Evolutionary conservation across 345 rosid genomes (phyloP).

Genomic region (Citropsis articulata): DNA sequence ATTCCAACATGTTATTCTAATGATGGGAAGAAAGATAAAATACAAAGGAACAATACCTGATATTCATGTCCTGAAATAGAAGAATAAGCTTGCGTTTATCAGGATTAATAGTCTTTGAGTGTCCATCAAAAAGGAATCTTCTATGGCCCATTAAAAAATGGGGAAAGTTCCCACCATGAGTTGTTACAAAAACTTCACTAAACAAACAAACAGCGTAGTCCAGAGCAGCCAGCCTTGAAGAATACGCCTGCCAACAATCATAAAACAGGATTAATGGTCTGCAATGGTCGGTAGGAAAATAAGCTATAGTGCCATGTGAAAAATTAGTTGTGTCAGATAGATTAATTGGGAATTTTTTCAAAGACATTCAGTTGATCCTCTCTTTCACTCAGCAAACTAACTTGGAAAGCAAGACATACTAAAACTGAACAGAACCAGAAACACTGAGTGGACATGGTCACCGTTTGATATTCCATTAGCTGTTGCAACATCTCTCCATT

Average conservation of each 20-base stretch:
- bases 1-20: background rate
- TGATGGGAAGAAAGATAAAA: background rate
- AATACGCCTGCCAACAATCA: constrained; percentile 54
- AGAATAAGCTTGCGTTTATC: constrained; percentile 79
- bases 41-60: constrained; percentile 47
- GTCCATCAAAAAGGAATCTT: constrained; percentile 79
- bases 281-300: background rate
- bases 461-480: background rate
- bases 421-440: background rate
- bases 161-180: constrained; percentile 97
- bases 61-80: constrained; percentile 66
- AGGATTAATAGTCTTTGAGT: constrained; percentile 84
- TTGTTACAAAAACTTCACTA: constrained; percentile 88
- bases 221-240: constrained; percentile 94
- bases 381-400: background rate
- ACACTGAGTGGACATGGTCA: background rate
- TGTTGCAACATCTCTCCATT: background rate
- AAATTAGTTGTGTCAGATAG: background rate
- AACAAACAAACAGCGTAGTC: constrained; percentile 85
- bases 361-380: background rate
- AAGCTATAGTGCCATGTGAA: background rate
- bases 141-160: constrained; percentile 97
- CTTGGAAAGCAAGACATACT: background rate
- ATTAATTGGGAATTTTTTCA: background rate
- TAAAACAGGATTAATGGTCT: background rate